Percentiles rank a stretch among this genome's conserved stretches.
Conservation (phyloP, 306 rosid species). For the Cucurbita maxima region DNA sequence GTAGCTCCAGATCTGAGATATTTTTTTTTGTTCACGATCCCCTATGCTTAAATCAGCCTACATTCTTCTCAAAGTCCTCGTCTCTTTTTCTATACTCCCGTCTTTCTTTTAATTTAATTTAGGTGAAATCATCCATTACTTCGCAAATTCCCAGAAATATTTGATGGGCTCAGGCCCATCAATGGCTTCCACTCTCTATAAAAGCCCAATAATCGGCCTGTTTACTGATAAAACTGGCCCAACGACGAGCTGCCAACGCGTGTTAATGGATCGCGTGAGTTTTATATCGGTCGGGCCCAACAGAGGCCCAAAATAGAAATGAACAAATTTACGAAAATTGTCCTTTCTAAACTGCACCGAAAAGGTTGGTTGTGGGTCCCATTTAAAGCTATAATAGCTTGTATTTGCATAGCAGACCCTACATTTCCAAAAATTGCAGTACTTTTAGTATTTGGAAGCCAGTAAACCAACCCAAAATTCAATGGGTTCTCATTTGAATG, state of each 20-base stretch:
- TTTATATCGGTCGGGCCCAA: neutral
- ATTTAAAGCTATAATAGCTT: neutral
- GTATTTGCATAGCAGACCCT: neutral
- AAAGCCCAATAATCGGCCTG: neutral
- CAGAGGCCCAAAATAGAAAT: neutral
- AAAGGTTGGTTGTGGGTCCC: too few relatives aligned
- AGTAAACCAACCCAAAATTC: too few relatives aligned
- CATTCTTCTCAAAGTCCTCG: slow-evolving; percentile 19
- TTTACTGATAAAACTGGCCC: too few relatives aligned
- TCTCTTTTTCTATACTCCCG: neutral
- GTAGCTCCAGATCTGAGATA: slow-evolving; percentile 17
- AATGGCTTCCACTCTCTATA: neutral
- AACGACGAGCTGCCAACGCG: too few relatives aligned
- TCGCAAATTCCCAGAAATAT: neutral
- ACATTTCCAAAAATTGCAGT: neutral
- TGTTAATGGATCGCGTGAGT: too few relatives aligned
- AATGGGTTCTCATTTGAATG: too few relatives aligned
- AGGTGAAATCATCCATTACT: neutral
- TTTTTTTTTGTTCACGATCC: neutral
- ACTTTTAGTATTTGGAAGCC: neutral
- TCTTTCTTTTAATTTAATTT: neutral
- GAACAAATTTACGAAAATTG: neutral
- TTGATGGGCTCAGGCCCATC: neutral
- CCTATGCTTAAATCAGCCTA: neutral
- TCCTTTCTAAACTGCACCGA: neutral